Base-by-base conservation (phyloP, 805 yeast genomes). In the Clavispora vitiphila region DNA sequence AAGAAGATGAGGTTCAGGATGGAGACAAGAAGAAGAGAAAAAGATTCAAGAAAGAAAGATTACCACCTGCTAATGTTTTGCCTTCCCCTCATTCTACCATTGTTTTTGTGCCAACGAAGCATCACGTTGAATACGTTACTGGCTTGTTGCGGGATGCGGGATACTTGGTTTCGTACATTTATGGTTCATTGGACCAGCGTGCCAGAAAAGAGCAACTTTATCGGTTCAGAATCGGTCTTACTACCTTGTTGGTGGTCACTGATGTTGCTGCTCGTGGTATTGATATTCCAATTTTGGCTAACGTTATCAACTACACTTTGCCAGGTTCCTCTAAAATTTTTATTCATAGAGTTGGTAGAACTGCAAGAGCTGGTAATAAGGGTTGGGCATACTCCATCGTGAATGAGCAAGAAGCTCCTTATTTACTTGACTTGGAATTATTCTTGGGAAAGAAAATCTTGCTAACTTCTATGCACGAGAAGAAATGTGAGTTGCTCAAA, bases 261-360 rank as follows among this genome's bases (percentile, higher is more conserved):
- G 99, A 93, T 71, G 98, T 87, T 49, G 96, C 96, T 20, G 99
- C 99, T 2, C 83, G 99, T 72, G 99, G 99, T 81, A 89, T 93
- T 47, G 99, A 95, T 78, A 87, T 93, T 50, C 99, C 99, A 0
- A 81, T 93, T 42, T 76, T 93, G 58, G 96, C 98, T 6, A 90
- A 95, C 58, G 99, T 93, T 40, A 76, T 93, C 52, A 93, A 93
- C 62, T 93, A 78, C 63, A 80, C 96, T 1, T 72, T 93, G 46
- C 98, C 98, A 9, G 84, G 88, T 1, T 83, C 95, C 1, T 88
- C 97, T 4, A 93, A 95, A 64, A 85, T 91, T 44, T 93, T 93
- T 64, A 78, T 93, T 42, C 99, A 93, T 66, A 81, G 99, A 67
- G 98, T 93, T 36, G 99, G 99, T 63, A 83, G 99, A 76, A 93